Percentiles rank a stretch among this genome's conserved stretches.
Evolutionary conservation across 371 early-diverging fungal species (phyloP).

Genomic region (Rhizopus stolonifer): DNA sequence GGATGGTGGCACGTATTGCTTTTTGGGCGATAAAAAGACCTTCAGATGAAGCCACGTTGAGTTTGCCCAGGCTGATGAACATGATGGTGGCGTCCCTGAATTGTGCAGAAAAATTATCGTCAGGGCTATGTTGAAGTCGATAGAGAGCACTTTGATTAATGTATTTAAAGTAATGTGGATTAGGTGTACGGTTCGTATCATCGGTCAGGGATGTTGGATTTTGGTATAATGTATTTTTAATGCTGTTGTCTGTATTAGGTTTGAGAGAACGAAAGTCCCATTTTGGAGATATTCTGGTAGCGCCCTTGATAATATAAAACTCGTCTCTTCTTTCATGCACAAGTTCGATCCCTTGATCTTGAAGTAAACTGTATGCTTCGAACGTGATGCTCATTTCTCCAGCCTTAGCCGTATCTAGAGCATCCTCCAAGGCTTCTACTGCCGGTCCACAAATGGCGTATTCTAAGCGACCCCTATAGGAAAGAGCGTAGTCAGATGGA

Average conservation of each 20-base stretch:
- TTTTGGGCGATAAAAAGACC: slow-evolving; percentile 47
- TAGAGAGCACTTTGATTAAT: slow-evolving; percentile 56
- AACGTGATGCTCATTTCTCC: slow-evolving; percentile 60
- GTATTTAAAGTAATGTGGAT: slow-evolving; percentile 53
- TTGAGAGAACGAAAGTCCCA: too few relatives aligned
- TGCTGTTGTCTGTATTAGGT: slow-evolving; percentile 3
- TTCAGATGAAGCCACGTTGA: slow-evolving; percentile 44
- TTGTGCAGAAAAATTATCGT: slow-evolving; percentile 55
- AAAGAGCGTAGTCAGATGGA: slow-evolving; percentile 10
- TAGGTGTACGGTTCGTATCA: slow-evolving; percentile 21
- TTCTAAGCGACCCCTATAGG: slow-evolving; percentile 48
- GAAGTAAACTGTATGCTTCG: slow-evolving; percentile 40
- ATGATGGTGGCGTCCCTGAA: slow-evolving; percentile 61
- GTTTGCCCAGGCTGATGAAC: slow-evolving; percentile 58
- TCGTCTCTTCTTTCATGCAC: slow-evolving; percentile 40
- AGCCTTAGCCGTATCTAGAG: slow-evolving; percentile 52
- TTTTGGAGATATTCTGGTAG: not conserved
- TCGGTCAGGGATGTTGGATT: too few relatives aligned
- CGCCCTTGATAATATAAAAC: slow-evolving; percentile 44
- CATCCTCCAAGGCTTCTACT: slow-evolving; percentile 53
- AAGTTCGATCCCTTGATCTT: slow-evolving; percentile 29
- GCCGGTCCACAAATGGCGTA: slow-evolving; percentile 64
- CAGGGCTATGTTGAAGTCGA: slow-evolving; percentile 47
- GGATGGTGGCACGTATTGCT: slow-evolving; percentile 39
- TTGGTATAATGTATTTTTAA: not conserved